Percentiles rank a stretch among this genome's conserved stretches.
Conservation (phyloP, 2,329 filamentous ascomycete genomes). For the Xylaria sp. region DNA sequence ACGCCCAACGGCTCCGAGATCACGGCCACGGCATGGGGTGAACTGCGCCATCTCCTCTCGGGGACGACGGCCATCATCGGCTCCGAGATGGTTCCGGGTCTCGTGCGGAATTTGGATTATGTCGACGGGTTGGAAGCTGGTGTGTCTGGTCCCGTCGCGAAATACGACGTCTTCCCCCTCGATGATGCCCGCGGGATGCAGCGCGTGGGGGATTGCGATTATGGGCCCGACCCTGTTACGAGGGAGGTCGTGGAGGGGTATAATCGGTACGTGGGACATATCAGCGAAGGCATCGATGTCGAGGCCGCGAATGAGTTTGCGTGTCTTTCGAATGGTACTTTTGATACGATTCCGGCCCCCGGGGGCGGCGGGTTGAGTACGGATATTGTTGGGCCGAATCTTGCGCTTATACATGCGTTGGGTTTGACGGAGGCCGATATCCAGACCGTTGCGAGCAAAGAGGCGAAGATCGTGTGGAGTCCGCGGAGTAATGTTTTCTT, state of each 20-base stretch:
- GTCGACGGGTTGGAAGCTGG: conserved; percentile 23
- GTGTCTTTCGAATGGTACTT: conserved; percentile 26
- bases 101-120: conserved; percentile 30
- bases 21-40: conserved; percentile 26
- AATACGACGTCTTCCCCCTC: conserved; percentile 28
- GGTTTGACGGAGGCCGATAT: conserved; percentile 24
- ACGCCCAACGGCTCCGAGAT: conserved; percentile 22
- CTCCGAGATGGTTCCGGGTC: conserved; percentile 25
- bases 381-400: conserved; percentile 27
- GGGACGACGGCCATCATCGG: conserved; percentile 30
- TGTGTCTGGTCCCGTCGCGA: conserved; percentile 13
- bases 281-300: conserved; percentile 28
- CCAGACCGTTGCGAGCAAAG: conserved; percentile 27
- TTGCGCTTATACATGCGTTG: conserved; percentile 28
- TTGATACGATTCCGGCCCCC: conserved; percentile 19
- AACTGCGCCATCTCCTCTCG: conserved; percentile 31
- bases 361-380: conserved; percentile 24
- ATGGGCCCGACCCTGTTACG: conserved; percentile 21
- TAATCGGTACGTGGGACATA: conserved; percentile 26
- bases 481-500: conserved; percentile 30
- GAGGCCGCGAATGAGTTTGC: conserved; percentile 29
- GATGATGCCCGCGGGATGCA: conserved; percentile 23
- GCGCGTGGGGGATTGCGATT: conserved; percentile 28
- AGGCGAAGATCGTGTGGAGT: conserved; percentile 29
- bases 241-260: conserved; percentile 11